Conservation (phyloP, 108 stramenopile genomes). For the Pelagomonas calceolata region DNA sequence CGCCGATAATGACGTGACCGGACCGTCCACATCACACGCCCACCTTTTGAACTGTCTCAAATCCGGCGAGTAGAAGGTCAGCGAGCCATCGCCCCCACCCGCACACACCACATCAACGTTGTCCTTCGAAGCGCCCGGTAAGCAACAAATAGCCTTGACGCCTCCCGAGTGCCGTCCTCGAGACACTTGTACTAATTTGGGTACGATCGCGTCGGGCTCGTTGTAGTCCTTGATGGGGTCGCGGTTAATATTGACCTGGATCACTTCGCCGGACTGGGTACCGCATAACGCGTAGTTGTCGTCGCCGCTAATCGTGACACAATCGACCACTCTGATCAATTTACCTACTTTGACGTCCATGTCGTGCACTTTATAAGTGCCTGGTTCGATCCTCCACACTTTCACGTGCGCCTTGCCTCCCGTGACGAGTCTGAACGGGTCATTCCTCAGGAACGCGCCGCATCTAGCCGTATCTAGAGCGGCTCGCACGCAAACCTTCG, state of each 20-base stretch:
- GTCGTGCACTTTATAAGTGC: conserved; percentile 57
- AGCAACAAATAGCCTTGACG: conserved; percentile 48
- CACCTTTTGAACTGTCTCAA: conserved; percentile 48
- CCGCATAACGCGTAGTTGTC: conserved; percentile 62
- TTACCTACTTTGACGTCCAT: conserved; percentile 68
- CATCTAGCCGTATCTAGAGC: conserved; percentile 52
- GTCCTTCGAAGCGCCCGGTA: conserved; percentile 57
- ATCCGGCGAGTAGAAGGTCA: conserved; percentile 48
- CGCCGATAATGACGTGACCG: conserved; percentile 55
- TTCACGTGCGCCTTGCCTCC: conserved; percentile 58
- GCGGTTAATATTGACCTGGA: conserved; percentile 60
- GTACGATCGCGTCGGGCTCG: conserved; percentile 52
- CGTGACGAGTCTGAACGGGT: conserved; percentile 67
- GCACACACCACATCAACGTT: conserved; percentile 59
- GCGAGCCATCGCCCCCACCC: conserved; percentile 61
- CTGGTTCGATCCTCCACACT: conserved; percentile 66
- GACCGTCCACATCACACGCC: conserved; percentile 47
- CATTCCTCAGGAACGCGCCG: conserved; percentile 55
- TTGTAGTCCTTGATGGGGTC: conserved; percentile 59
- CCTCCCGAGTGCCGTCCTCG: conserved; percentile 55
- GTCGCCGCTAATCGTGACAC: conserved; percentile 57
- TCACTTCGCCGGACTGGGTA: conserved; percentile 70
- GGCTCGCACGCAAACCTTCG: conserved; percentile 62
- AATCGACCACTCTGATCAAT: conserved; percentile 55
- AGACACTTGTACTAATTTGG: conserved; percentile 42